These are phyloP conservation scores for Xylariaceae sp. DNA, from an alignment of 2,329 filamentous ascomycete genomes.

Conservation along the genomic window DNA sequence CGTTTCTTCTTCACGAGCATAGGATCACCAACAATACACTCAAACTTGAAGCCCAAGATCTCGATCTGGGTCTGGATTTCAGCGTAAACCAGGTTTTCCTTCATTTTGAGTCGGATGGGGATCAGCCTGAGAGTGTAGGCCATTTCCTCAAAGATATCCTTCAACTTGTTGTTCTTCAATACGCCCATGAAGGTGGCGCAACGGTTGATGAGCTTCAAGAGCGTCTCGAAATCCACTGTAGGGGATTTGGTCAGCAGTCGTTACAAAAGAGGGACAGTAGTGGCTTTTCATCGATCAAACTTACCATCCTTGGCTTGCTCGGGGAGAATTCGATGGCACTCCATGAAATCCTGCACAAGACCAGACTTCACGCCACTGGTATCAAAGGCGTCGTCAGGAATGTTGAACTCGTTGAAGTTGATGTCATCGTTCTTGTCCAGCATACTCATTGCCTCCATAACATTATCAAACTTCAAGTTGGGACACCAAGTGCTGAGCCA, in stretches of 20 bases:
- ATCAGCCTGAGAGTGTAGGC: slow-evolving; percentile 18
- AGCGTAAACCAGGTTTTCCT: slow-evolving; percentile 9
- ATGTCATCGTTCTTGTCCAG: not conserved
- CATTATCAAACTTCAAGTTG: slow-evolving; percentile 7
- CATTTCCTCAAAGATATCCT: slow-evolving; percentile 11
- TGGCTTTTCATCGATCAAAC: not conserved
- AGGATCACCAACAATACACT: not conserved
- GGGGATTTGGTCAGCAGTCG: not conserved
- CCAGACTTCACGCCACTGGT: not conserved
- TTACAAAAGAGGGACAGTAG: not conserved
- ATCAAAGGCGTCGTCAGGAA: slow-evolving; percentile 18
- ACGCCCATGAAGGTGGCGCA: slow-evolving; percentile 18
- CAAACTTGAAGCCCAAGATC: not conserved
- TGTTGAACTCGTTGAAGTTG: not conserved
- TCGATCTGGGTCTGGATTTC: slow-evolving; percentile 4
- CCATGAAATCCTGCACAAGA: slow-evolving; percentile 14
- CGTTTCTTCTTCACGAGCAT: not conserved
- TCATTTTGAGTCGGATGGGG: slow-evolving; percentile 16
- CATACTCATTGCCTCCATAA: slow-evolving; percentile 11
- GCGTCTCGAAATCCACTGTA: slow-evolving; percentile 1
- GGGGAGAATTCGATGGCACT: slow-evolving; percentile 7
- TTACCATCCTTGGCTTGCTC: slow-evolving; percentile 2
- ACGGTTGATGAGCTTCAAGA: slow-evolving; percentile 17
- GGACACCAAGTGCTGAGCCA: slow-evolving; percentile 25
- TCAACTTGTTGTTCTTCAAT: slow-evolving; percentile 19